Evolutionary conservation across 2,329 filamentous ascomycete genomes (phyloP).

Genomic region (Penicillium sumatraense): DNA sequence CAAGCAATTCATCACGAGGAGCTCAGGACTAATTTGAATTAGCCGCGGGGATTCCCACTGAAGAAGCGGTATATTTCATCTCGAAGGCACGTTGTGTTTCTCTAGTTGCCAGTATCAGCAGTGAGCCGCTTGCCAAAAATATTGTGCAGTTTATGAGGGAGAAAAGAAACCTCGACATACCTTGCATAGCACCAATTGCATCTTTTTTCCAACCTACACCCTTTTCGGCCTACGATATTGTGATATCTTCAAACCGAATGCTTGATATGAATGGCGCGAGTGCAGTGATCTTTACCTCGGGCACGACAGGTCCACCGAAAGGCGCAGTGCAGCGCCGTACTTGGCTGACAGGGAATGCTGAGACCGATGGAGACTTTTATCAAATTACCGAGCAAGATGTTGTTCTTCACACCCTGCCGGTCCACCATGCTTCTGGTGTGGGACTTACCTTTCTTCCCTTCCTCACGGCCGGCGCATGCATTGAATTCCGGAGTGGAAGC

Average conservation of each 20-base stretch:
- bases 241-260: constrained; percentile 35
- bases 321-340: constrained; percentile 46
- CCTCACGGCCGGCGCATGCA: constrained; percentile 49
- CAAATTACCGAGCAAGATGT: constrained; percentile 34
- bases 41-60: constrained; percentile 32
- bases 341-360: constrained; percentile 31
- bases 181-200: constrained; percentile 30
- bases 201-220: constrained; percentile 20
- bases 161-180: constrained; percentile 15
- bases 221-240: constrained; percentile 19
- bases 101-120: constrained; percentile 15
- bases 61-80: constrained; percentile 40
- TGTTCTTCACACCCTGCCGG: constrained; percentile 47
- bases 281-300: constrained; percentile 44
- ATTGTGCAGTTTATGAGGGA: constrained; percentile 21
- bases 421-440: constrained; percentile 54
- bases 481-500: constrained; percentile 50
- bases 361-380: constrained; percentile 43
- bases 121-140: constrained; percentile 17
- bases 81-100: constrained; percentile 23
- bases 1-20: background rate
- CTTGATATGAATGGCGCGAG: constrained; percentile 37
- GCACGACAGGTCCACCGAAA: constrained; percentile 42
- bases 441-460: constrained; percentile 49
- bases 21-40: background rate